Conservation (phyloP, 1,284 basidiomycete species). For the Puccinia coronata region DNA sequence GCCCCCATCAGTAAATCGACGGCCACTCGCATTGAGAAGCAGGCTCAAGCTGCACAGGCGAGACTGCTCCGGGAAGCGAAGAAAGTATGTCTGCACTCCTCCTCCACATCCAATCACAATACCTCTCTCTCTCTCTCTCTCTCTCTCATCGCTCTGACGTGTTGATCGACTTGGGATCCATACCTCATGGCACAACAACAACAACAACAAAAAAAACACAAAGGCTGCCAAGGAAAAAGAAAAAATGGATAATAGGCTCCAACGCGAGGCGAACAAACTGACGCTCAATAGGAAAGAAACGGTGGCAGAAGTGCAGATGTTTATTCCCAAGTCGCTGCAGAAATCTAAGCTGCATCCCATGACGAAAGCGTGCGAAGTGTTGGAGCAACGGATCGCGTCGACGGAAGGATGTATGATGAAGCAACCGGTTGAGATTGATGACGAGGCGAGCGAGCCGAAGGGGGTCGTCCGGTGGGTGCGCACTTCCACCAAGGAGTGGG, state of each 20-base stretch:
- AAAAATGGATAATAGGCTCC: not conserved
- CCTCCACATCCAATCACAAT: too few species aligned
- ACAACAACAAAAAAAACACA: too few species aligned
- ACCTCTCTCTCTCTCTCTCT: too few species aligned
- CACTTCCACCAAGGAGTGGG: conserved; percentile 24
- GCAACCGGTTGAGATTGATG: conserved; percentile 8
- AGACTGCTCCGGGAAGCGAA: conserved; percentile 28
- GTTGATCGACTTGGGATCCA: too few species aligned
- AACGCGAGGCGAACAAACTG: conserved; percentile 31
- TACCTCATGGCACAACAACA: too few species aligned
- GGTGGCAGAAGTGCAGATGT: conserved; percentile 21
- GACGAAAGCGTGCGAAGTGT: conserved; percentile 12
- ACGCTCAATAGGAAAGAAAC: conserved; percentile 29
- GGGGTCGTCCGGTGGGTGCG: conserved; percentile 33
- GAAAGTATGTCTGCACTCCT: too few species aligned
- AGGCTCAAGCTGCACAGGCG: conserved; percentile 31
- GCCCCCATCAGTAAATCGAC: not conserved
- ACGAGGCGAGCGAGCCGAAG: not conserved
- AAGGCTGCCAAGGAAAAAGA: conserved; percentile 36
- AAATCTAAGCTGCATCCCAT: conserved; percentile 21
- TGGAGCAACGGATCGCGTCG: conserved; percentile 15
- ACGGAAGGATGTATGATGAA: conserved; percentile 23
- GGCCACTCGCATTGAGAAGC: conserved; percentile 18
- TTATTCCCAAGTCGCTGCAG: conserved; percentile 14
- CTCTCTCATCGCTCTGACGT: too few species aligned